Conservation (phyloP, 2,329 filamentous ascomycete genomes). For the Phialophora expanda region DNA sequence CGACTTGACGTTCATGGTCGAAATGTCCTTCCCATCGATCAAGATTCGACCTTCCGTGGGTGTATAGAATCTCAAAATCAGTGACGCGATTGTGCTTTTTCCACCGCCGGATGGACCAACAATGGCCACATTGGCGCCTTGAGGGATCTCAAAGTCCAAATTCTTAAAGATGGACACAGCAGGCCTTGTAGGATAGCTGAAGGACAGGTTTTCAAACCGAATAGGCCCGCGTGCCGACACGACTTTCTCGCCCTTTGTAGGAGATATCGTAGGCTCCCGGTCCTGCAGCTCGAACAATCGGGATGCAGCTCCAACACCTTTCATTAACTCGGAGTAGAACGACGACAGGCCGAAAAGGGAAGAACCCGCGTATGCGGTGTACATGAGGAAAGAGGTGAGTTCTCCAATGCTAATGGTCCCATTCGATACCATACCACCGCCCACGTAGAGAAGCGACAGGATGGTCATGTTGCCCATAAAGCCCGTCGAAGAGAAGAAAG, state of each 20-base stretch:
- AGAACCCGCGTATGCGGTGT: conserved; percentile 83
- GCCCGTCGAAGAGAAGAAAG: conserved; percentile 85
- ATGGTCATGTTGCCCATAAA: conserved; percentile 98
- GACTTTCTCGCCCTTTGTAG: conserved; percentile 80
- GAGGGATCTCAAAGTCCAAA: conserved; percentile 86
- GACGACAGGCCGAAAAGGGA: conserved; percentile 92
- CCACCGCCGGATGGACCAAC: conserved; percentile 95
- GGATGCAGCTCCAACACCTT: conserved; percentile 95
- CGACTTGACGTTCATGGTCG: conserved; percentile 89
- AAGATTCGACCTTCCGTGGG: conserved; percentile 77
- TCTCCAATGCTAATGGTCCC: conserved; percentile 90
- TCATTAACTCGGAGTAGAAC: conserved; percentile 99
- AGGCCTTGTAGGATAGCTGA: conserved; percentile 91
- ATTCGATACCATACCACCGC: conserved; percentile 84
- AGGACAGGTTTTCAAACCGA: conserved; percentile 81
- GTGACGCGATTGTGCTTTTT: conserved; percentile 92
- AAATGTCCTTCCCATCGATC: conserved; percentile 84
- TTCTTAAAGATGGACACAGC: conserved; percentile 90
- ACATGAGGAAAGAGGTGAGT: conserved; percentile 97
- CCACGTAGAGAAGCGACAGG: conserved; percentile 84
- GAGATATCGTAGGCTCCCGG: conserved; percentile 80
- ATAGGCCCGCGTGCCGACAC: conserved; percentile 86
- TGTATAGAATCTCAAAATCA: conserved; percentile 89
- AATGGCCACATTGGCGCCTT: conserved; percentile 92
- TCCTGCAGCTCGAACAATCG: conserved; percentile 96